Percentiles rank a stretch among this genome's conserved stretches.
These are phyloP conservation scores for Nemania sp. DNA, from an alignment of 2,329 filamentous ascomycete genomes.

Conservation along the genomic window DNA sequence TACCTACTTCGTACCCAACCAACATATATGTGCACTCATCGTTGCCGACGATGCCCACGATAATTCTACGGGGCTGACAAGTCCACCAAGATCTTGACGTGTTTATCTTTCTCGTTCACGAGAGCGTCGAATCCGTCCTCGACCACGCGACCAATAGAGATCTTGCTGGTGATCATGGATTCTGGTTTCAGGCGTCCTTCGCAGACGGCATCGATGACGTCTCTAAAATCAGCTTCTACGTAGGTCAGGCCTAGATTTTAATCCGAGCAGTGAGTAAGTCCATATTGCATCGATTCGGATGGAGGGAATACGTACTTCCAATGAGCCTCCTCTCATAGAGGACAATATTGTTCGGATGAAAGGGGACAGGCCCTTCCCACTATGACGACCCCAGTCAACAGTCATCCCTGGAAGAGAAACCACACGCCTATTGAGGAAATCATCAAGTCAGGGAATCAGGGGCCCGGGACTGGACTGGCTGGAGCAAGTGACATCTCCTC, in stretches of 20 bases:
- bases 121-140: constrained; percentile 61
- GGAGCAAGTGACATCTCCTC: no score
- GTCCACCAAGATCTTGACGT: constrained; percentile 66
- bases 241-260: constrained; percentile 43
- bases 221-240: constrained; percentile 53
- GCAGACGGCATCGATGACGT: constrained; percentile 58
- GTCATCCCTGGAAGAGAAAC: not conserved
- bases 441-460: no score
- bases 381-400: not conserved
- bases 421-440: no score
- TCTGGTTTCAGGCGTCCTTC: constrained; percentile 55
- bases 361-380: constrained; percentile 60
- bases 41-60: not conserved
- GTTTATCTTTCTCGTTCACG: constrained; percentile 62
- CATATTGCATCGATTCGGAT: not conserved
- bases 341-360: constrained; percentile 59
- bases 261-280: constrained; percentile 5
- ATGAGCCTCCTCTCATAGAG: constrained; percentile 58
- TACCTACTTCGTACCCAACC: no score
- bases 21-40: no score
- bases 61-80: constrained; percentile 8
- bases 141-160: constrained; percentile 59
- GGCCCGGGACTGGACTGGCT: no score
- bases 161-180: constrained; percentile 64
- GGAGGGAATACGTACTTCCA: constrained; percentile 36